Base-by-base conservation (phyloP, 2,329 filamentous ascomycete species). In the Pyrenophora seminiperda region DNA sequence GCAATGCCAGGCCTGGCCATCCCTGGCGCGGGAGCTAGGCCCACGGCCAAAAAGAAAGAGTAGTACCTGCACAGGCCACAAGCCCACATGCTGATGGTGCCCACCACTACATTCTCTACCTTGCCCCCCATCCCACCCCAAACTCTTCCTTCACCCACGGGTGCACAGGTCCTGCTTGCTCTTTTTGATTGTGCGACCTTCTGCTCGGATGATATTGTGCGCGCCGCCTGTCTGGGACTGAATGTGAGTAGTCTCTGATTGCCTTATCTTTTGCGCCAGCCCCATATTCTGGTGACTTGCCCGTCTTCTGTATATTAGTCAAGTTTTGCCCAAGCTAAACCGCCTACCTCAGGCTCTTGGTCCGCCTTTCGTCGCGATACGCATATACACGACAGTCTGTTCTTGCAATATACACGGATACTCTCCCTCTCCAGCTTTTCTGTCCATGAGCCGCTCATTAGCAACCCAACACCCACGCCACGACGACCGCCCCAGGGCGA, bases 21-120 rank as follows among this genome's bases (percentile, higher is more conserved):
- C 58, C 63, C 66, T 59, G 58, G 67, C 66, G 65, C 68, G 65
- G 66, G 60, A 66, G 65, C 68, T 71, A 70, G 62, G 62, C 50
- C 58, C 52, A 50, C 58, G 52, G 55, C 59, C 62, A 58, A 70
- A 67, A 66, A 65, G 55, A 61, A 65, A 60, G 57, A 68, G 61
- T 64, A 68, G 61, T 64, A 60, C 66, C 65, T 69, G 66, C 63
- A 63, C 65, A 62, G 62, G 44, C 59, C 52, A 52, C 51, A 59
- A 44, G 51, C 51, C 51, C 51, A 58, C 50, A 53, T 54, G 40
- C 49, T 53, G 43, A 32, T 31, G 19, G 36, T 39, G 15, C 30
- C 27, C 22, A 22, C 38, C 30, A 22, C 18, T 18, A 39, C 34
- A 29, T 19, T 41, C 44, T 22, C 43, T 52, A 32, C 50, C 50